Evolutionary conservation across 495 filamentous ascomycete species (phyloP).

Genomic region (Hypoxylon intermedium): DNA sequence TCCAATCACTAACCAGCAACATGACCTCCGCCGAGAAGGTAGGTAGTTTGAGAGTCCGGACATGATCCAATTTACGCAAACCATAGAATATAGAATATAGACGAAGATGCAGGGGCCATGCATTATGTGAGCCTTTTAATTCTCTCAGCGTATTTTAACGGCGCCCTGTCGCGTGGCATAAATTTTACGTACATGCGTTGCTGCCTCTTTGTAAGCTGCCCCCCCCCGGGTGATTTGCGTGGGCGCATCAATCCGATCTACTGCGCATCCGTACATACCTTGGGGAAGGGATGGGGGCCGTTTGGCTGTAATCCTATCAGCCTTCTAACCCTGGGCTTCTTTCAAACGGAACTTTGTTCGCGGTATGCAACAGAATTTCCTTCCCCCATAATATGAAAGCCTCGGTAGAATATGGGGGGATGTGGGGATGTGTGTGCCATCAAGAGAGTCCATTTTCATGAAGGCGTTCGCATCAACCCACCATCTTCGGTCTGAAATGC

Average conservation of each 20-base stretch:
- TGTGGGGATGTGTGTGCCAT: neutral
- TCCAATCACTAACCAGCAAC: slow-evolving; percentile 14
- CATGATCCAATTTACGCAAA: slow-evolving; percentile 18
- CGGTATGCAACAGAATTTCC: slow-evolving; percentile 17
- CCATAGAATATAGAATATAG: slow-evolving; percentile 4
- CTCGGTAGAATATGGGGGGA: slow-evolving; percentile 9
- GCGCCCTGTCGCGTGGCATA: slow-evolving; percentile 23
- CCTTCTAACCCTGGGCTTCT: slow-evolving; percentile 11
- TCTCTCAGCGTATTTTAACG: slow-evolving; percentile 26
- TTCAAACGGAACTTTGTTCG: slow-evolving; percentile 30
- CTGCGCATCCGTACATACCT: slow-evolving; percentile 21
- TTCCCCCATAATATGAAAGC: slow-evolving; percentile 1
- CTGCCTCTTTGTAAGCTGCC: neutral
- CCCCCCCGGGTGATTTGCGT: slow-evolving; percentile 13
- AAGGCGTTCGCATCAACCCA: slow-evolving; percentile 1
- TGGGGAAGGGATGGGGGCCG: slow-evolving; percentile 34
- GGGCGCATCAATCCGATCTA: slow-evolving; percentile 27
- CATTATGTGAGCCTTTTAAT: slow-evolving; percentile 39
- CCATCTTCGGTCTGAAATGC: slow-evolving; percentile 12
- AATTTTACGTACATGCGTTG: slow-evolving; percentile 4
- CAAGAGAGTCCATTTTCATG: neutral
- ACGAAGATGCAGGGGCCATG: slow-evolving; percentile 15
- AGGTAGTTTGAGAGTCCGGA: neutral
- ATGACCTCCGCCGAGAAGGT: neutral
- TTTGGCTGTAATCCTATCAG: slow-evolving; percentile 30